Evolutionary conservation across 208 protist genomes (phyloP).

Genomic region (Crithidia sp.): DNA sequence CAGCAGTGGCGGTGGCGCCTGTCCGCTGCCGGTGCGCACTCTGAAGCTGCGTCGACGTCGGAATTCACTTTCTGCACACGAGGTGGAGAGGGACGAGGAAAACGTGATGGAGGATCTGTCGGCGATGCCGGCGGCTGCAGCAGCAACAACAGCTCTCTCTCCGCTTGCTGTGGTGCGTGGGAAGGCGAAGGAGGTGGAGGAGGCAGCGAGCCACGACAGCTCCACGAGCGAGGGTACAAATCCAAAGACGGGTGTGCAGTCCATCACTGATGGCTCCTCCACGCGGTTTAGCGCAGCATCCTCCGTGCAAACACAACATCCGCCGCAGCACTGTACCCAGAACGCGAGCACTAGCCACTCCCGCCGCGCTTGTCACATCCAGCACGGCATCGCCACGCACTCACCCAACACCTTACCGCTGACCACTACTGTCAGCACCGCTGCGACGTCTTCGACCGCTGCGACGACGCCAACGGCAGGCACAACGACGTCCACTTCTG

Average conservation of each 20-base stretch:
- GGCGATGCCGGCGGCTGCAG: no score
- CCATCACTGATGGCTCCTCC: no score
- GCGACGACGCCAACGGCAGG: background rate
- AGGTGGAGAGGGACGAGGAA: no score
- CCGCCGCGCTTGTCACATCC: background rate
- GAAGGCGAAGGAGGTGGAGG: no score
- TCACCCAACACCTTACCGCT: constrained; percentile 8
- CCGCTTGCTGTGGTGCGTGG: no score
- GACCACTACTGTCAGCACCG: background rate
- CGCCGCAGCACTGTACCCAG: no score
- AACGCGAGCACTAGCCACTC: background rate
- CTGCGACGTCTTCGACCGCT: background rate
- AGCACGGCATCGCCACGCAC: background rate
- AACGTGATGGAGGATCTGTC: no score
- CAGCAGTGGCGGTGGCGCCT: constrained; percentile 28
- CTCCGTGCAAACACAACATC: background rate
- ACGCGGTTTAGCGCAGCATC: background rate
- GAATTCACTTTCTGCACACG: background rate
- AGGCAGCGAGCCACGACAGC: no score
- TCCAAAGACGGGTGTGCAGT: no score
- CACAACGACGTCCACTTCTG: background rate
- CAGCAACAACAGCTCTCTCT: no score
- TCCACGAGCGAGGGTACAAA: no score
- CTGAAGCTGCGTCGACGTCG: background rate
- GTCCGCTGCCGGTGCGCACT: constrained; percentile 23